Evolutionary conservation across 768 basidiomycete species (phyloP), one percentile per base, ranked within the genome.

Genomic region (Boletus sp.): DNA sequence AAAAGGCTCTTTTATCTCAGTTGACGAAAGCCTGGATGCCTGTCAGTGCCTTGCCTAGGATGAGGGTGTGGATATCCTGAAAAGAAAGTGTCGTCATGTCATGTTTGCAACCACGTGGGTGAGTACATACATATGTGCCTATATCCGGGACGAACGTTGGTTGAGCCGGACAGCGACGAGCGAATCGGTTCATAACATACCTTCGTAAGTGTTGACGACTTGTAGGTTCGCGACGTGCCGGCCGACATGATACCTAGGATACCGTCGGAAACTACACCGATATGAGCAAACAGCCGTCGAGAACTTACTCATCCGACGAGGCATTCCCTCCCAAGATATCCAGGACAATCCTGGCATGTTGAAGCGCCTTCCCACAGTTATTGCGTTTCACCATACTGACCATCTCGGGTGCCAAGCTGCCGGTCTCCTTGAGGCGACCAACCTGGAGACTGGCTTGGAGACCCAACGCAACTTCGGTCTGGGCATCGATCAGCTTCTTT

Each of bases 311-410:
- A 64, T 98, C 95, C 30, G 90, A 79, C 50, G 84, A 86, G 4
- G 93, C 95, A 71, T 98, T 98, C 3, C 96, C 96, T 27, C 96
- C 96, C 42, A 98, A 76, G 35, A 97, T 88, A 64, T 98, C 96
- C 64, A 98, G 71, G 41, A 98, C 75, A 53, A 82, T 74, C 32
- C 96, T 78, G 5, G 90, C 75, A 57, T 97, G 91, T 60, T 88
- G 77, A 48, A 98, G 75, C 2, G 96, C 94, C 74, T 95, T 95
- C 14, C 92, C 92, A 63, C 93, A 94, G 63, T 98, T 98, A 66
- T 98, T 98, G 60, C 91, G 81, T 79, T 98, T 98, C 56, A 98
- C 79, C 65, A 98, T 77, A 63, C 91, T 94, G 58, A 98, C 79
- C 94, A 98, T 98, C 70, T 98, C 94, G 3, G 96, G 87, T 2